Percentiles rank a stretch among this genome's conserved stretches.
Conservation (phyloP, 73 alveolate species). For the Paramecium pentaurelia region DNA sequence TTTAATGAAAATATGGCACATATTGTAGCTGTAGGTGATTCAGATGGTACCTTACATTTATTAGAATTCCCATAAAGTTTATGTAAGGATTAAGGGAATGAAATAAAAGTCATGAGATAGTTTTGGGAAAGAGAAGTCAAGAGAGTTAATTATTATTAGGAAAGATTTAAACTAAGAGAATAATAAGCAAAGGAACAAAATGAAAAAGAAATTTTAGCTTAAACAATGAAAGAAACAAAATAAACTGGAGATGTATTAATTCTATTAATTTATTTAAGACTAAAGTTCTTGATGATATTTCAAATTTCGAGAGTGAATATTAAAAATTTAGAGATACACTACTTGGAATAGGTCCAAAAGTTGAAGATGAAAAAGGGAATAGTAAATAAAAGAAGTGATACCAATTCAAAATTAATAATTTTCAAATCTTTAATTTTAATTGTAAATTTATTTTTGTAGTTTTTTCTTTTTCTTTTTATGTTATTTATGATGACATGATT, state of each 20-base stretch:
- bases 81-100: constrained; percentile 58
- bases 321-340: not conserved
- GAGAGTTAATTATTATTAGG: constrained; percentile 49
- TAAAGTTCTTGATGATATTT: not conserved
- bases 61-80: constrained; percentile 59
- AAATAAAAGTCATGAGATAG: constrained; percentile 40
- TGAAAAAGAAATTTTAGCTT: constrained; percentile 27
- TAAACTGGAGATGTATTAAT: not conserved
- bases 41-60: constrained; percentile 63
- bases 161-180: constrained; percentile 60
- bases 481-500: not conserved
- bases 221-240: not conserved
- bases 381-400: not conserved
- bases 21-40: constrained; percentile 60
- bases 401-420: not conserved
- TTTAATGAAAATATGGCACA: constrained; percentile 56
- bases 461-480: not conserved
- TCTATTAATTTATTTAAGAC: not conserved
- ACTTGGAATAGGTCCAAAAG: not conserved
- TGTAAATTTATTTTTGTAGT: not conserved
- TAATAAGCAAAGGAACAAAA: constrained; percentile 40
- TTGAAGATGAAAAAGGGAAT: not conserved
- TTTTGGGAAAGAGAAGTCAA: constrained; percentile 63
- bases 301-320: not conserved
- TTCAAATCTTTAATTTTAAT: not conserved